Evolutionary conservation across 2,329 filamentous ascomycete genomes (phyloP), one percentile per base, ranked within the genome.

Genomic region (Periconia digitata): DNA sequence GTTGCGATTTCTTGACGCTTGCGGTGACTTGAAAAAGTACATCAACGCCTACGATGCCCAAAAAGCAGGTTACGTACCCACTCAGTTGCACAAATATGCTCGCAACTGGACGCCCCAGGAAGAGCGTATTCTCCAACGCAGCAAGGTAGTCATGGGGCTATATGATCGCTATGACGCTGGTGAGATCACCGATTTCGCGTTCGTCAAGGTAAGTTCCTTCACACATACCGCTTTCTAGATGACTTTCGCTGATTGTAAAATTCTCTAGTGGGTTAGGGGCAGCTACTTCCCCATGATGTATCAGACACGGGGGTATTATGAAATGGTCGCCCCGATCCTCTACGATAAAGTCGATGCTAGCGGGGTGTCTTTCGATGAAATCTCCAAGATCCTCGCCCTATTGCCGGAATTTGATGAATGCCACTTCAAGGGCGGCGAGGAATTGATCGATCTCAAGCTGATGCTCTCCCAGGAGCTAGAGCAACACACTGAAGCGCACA

Each of bases 31-130:
- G 15, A n/a, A 29, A 6, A 24, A 41, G 22, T 60, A 54, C 43
- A 43, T 45, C 44, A 29, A 49, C 10, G 57, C 57, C 1, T 38
- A 45, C 16, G 29, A 46, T 15, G 23, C 42, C 2, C 13, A 37
- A 7, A 23, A 50, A 10, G 23, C 22, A 4, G 16, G 27, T 15
- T 40, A 27, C 6, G 39, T 50, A 0, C 48, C 47, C 4, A 43
- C 48, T 5, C 21, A 40, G 17, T 45, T 58, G 0, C 44, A 40
- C 0, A 16, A 43, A 1, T 55, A 56, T 43, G 50, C 43, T 39
- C 55, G 59, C 27, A 12, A 44, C 15, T 60, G 53, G 53, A 53
- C 44, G 4, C 36, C 36, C 24, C 24, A 18, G 20, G 59, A 60
- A 23, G 4, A 35, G 8, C 56, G 55, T 1, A 40, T 56, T 1